Percentiles rank a stretch among this genome's conserved stretches.
phyloP scores from a whole-genome alignment of 73 alveolate species.

The Paramecium biaurelia region DNA sequence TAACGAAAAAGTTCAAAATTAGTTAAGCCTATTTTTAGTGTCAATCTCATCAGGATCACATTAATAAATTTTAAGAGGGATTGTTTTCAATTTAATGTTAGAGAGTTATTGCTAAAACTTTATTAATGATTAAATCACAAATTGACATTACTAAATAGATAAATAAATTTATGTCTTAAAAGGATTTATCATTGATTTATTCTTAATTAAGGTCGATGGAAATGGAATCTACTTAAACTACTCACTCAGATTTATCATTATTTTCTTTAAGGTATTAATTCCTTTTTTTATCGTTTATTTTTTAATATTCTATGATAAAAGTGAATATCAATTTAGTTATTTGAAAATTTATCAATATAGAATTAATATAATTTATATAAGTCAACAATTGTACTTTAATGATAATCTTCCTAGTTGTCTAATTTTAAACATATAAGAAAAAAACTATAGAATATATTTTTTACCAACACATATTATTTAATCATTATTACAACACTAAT shows the following conservation, averaged over 20 bases:
- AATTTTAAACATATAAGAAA: no score
- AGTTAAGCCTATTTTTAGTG: not conserved
- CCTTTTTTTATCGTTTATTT: no score
- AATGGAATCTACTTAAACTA: not conserved
- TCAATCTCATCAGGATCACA: slow-evolving; percentile 37
- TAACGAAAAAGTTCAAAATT: slow-evolving; percentile 31
- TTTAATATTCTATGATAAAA: no score
- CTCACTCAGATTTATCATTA: not conserved
- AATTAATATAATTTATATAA: no score
- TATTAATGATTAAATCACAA: not conserved
- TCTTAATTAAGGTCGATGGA: not conserved
- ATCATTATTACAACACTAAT: not conserved
- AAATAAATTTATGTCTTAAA: not conserved
- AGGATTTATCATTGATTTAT: not conserved
- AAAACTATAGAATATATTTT: not conserved
- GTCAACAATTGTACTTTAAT: no score
- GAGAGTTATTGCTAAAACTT: not conserved
- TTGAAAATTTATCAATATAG: no score
- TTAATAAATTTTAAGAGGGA: slow-evolving; percentile 41
- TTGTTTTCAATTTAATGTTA: not conserved
- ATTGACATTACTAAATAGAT: not conserved
- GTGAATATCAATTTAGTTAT: no score
- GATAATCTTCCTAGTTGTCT: no score
- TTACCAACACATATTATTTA: not conserved
- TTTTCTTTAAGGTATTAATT: not conserved